Base-by-base conservation (phyloP, 108 stramenopile genomes). In the Conticribra weissflogii region DNA sequence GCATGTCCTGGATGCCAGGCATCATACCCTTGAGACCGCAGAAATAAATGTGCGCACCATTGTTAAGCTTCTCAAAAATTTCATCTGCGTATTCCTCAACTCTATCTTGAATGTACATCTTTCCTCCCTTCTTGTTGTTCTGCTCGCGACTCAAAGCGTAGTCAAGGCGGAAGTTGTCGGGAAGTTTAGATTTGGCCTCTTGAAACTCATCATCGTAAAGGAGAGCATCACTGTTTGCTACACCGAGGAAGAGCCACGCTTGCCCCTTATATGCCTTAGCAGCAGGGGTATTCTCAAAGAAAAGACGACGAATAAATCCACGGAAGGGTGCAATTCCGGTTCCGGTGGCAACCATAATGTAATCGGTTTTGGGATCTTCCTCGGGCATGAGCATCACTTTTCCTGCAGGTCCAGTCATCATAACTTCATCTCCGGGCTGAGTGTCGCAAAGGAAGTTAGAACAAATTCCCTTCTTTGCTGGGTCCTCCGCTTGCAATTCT, bases 81-180 rank as follows among this genome's bases (percentile, higher is more conserved):
- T 98, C 97, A 75, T 98, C 96, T 18, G 92, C 95, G 68, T 97
- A 97, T 68, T 98, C 96, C 83, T 96, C 96, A 30, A 95, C 91
- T 88, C 90, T 97, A 92, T 98, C 96, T 84, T 98, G 97, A 71
- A 98, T 94, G 88, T 98, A 98, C 97, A 98, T 97, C 85, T 98
- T 98, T 61, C 96, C 97, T 59, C 97, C 97, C 64, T 83, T 82
- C 75, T 84, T 85, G 89, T 98, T 98, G 47, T 74, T 84, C 75
- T 94, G 90, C 85, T 98, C 97, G 63, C 97, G 95, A 59, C 91
- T 93, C 58, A 98, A 84, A n/a, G 97, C 97, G 61, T 96, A 96
- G 86, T 98, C 96, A 64, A 96, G 79, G 67, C 93, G 88, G 90
- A 98, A 95, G 87, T 96, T 93, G 28, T 94, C 76, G 24, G 97